Evolutionary conservation across 495 filamentous ascomycete species (phyloP), one percentile per base, ranked within the genome.

Genomic region (Glonium stellatum): DNA sequence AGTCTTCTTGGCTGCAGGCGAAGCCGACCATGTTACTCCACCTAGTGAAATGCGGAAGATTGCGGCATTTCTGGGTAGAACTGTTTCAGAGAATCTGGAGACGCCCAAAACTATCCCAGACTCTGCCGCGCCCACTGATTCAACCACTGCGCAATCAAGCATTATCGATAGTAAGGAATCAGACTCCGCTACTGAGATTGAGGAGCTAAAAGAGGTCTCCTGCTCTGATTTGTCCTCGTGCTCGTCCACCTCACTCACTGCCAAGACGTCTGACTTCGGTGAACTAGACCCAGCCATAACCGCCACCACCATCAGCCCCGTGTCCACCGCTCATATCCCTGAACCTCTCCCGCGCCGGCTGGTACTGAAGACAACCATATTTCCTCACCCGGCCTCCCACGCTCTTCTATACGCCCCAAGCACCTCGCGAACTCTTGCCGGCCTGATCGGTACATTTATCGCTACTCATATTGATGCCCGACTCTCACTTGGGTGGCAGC

Each of bases 401-500:
- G 88, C 86, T 47, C 77, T 97, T 34, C 79, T 95, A 35, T 97
- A 95, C 71, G 84, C 86, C 61, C 84, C 88, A 13, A 75, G 85
- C 5, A 88, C 84, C 4, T 85, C 84, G 50, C 87, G 89, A 52
- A 85, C 87, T 13, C 71, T 96, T 15, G 82, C 86, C 19, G 92
- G 90, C 0, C 77, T 96, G 13, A 85, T 96, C 54, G 86, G 90
- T 21, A 83, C 88, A 61, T 97, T 96, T 65, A 77, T 97, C 42
- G 76, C 80, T 25, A 75, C 80, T 15, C 81, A 91, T 59, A 73
- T 96, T 57, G 90, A 90, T 47, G 78, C 84, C 52, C 87, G 88
- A 5, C 80, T 97, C 18, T 85, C 81, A 6, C 81, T 91, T 5
- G 88, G 86, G 15, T 97, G 92, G 92, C 92, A 97, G 74, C 76